These are phyloP conservation scores for Schizothecium vesticola DNA, from an alignment of 495 filamentous ascomycete genomes.

Conservation along the genomic window DNA sequence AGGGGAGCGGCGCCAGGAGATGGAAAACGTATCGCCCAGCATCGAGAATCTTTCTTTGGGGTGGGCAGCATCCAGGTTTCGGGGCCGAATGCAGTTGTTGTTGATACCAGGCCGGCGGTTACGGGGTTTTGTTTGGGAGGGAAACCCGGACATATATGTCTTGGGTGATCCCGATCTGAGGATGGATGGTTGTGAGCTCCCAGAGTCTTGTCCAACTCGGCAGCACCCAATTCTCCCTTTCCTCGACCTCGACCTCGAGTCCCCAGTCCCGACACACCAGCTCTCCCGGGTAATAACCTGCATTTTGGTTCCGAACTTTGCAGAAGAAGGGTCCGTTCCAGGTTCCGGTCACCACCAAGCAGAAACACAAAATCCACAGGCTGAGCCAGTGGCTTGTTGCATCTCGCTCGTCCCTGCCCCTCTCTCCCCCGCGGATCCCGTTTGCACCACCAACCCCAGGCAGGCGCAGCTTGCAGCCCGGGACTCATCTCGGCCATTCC, in stretches of 20 bases:
- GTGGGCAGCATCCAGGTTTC: background rate
- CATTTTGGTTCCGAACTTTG: background rate
- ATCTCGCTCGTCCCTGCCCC: background rate
- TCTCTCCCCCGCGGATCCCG: background rate
- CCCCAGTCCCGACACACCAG: background rate
- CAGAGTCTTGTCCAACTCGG: constrained; percentile 3
- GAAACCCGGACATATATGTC: constrained; percentile 1
- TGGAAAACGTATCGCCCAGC: constrained; percentile 15
- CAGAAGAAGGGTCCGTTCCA: background rate
- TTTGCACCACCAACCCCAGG: background rate
- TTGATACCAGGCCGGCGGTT: constrained; percentile 9
- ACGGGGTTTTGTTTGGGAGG: background rate
- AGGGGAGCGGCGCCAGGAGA: constrained; percentile 5
- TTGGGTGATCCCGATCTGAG: constrained; percentile 1
- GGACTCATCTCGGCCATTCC: constrained; percentile 7
- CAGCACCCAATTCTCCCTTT: background rate
- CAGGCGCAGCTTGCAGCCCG: background rate
- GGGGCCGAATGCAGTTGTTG: background rate
- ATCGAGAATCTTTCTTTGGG: background rate
- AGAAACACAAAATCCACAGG: background rate
- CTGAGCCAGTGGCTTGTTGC: background rate
- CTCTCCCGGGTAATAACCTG: background rate
- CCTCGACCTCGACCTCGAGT: background rate
- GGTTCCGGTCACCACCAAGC: background rate
- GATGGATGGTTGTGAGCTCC: background rate